Conservation (phyloP, 768 basidiomycete genomes). For the Boletus pseudopeckii region DNA sequence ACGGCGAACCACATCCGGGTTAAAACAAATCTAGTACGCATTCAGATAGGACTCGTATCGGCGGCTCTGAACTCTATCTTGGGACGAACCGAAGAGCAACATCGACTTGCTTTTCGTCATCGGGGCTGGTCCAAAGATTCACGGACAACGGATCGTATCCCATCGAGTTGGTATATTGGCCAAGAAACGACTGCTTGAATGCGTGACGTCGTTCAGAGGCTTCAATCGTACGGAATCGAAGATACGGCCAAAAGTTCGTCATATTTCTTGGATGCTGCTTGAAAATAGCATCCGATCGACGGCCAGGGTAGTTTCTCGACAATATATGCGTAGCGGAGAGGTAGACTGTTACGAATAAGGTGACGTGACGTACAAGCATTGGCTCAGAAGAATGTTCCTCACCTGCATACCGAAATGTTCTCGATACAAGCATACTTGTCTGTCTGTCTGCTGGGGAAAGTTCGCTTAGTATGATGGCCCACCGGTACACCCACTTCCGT, state of each 20-base stretch:
- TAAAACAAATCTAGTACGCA: constrained; percentile 51
- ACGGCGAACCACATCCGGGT: constrained; percentile 62
- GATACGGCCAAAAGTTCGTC: constrained; percentile 74
- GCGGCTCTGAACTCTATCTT: not conserved
- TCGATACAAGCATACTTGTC: constrained; percentile 52
- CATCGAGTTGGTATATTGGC: constrained; percentile 27
- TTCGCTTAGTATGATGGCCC: constrained; percentile 53
- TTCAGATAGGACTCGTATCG: constrained; percentile 1
- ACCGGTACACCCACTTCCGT: constrained; percentile 48
- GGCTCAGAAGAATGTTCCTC: constrained; percentile 1
- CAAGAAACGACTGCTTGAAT: constrained; percentile 54
- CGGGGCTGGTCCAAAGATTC: constrained; percentile 57
- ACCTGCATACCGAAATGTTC: constrained; percentile 65
- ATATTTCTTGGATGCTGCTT: constrained; percentile 40
- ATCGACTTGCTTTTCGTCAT: constrained; percentile 52
- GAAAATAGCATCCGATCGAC: constrained; percentile 41
- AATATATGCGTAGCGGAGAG: constrained; percentile 57
- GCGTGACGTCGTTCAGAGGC: constrained; percentile 29
- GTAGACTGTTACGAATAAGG: constrained; percentile 43
- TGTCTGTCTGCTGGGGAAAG: constrained; percentile 44
- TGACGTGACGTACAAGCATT: constrained; percentile 1
- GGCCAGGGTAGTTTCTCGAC: constrained; percentile 44
- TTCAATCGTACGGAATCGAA: constrained; percentile 50
- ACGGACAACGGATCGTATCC: constrained; percentile 37
- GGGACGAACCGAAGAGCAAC: constrained; percentile 53